These are phyloP conservation scores for Chlamydomonas asymmetrica DNA, from an alignment of 139 green algal species.

Conservation along the genomic window DNA sequence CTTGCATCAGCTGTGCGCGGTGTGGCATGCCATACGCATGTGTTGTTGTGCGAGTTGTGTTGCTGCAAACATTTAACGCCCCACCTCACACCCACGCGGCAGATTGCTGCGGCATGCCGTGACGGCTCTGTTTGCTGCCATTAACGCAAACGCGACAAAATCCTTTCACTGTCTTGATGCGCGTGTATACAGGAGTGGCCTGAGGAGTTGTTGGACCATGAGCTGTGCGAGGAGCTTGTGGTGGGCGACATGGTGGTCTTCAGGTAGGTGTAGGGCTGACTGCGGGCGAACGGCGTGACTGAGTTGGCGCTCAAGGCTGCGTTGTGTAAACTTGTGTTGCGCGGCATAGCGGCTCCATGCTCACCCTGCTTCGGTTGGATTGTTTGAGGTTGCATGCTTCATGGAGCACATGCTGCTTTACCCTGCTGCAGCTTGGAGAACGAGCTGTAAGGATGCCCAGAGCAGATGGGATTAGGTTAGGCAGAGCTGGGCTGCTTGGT, in stretches of 20 bases:
- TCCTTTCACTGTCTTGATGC: too few species aligned
- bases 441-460: not conserved
- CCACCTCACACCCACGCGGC: too few species aligned
- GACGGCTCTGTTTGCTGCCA: too few species aligned
- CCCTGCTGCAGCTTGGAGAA: not conserved
- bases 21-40: too few species aligned
- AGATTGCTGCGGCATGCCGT: too few species aligned
- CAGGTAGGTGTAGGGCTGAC: constrained; percentile 7
- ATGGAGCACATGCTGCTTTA: not conserved
- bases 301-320: too few species aligned
- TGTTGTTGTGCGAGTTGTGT: too few species aligned
- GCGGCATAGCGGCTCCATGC: not conserved
- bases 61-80: too few species aligned
- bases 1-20: too few species aligned
- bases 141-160: too few species aligned
- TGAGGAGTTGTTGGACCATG: constrained; percentile 27
- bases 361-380: not conserved
- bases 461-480: not conserved
- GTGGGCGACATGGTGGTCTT: constrained; percentile 33
- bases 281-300: not conserved
- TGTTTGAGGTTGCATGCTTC: not conserved
- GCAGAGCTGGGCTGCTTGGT: not conserved
- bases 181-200: too few species aligned
- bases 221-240: constrained; percentile 34
- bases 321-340: too few species aligned